These are phyloP conservation scores for Aquilaria malaccensis DNA, from an alignment of 345 rosid species.

Conservation along the genomic window DNA sequence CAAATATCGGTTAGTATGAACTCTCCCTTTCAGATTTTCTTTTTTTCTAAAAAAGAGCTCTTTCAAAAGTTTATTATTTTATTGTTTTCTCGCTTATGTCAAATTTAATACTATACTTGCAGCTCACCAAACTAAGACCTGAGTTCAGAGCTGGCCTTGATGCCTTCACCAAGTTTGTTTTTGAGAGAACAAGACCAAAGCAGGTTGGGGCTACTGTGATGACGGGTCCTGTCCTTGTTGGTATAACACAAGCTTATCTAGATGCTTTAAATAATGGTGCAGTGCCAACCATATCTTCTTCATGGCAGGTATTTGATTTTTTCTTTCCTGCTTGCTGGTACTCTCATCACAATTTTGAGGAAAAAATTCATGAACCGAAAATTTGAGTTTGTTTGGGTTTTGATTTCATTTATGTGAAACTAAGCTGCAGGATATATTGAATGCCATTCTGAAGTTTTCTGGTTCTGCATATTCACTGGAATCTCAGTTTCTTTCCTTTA, in stretches of 20 bases:
- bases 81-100: too few species aligned
- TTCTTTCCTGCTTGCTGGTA: neutral
- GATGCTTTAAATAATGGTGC: conserved; percentile 98
- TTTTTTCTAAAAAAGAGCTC: neutral
- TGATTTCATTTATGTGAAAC: too few species aligned
- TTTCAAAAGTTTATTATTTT: neutral
- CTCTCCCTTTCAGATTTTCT: neutral
- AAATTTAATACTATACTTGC: conserved; percentile 13
- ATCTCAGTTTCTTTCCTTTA: too few species aligned
- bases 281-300: conserved; percentile 91
- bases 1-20: conserved; percentile 65
- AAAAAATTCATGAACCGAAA: neutral
- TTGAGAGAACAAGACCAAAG: conserved; percentile 97
- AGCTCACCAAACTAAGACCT: conserved; percentile 76
- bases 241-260: conserved; percentile 79
- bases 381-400: too few species aligned
- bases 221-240: conserved; percentile 94
- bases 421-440: too few species aligned
- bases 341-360: neutral
- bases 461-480: too few species aligned
- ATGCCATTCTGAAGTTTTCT: too few species aligned
- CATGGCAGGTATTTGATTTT: conserved; percentile 82
- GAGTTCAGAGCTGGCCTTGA: conserved; percentile 86
- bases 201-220: conserved; percentile 82
- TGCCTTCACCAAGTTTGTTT: conserved; percentile 89